Evolutionary conservation across 179 eudicot genomes (phyloP).

Genomic region (Patellifolia procumbens): DNA sequence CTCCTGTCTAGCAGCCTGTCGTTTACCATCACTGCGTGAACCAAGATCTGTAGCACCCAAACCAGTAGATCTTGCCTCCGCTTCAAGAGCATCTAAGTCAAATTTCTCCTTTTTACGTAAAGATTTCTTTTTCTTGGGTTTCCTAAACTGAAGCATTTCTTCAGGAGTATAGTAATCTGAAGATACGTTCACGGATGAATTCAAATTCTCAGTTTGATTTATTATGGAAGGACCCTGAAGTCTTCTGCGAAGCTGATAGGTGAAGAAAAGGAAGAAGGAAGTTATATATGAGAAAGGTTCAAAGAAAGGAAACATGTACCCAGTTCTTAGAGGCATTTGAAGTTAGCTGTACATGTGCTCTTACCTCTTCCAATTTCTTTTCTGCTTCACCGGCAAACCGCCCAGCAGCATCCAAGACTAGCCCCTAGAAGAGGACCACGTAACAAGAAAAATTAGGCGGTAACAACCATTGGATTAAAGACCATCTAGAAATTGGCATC

Average conservation of each 20-base stretch:
- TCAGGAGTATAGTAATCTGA: conserved; percentile 86
- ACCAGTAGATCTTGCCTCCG: conserved; percentile 85
- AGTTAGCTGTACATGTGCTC: not conserved
- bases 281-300: conserved; percentile 8
- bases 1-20: conserved; percentile 67
- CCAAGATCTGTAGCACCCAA: conserved; percentile 89
- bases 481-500: not conserved
- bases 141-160: conserved; percentile 86
- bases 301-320: conserved; percentile 7
- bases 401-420: conserved; percentile 82
- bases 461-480: not conserved
- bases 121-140: conserved; percentile 96
- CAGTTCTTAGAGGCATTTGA: not conserved
- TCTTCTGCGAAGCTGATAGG: conserved; percentile 72
- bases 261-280: not conserved
- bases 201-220: conserved; percentile 62
- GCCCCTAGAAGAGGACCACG: conserved; percentile 51
- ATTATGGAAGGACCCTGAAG: conserved; percentile 58
- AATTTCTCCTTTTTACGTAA: conserved; percentile 86
- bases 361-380: conserved; percentile 88
- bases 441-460: not conserved
- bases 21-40: conserved; percentile 65
- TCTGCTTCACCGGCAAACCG: conserved; percentile 78
- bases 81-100: conserved; percentile 90
- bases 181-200: conserved; percentile 46